Base-by-base conservation (phyloP, 768 basidiomycete genomes). In the Butyriboletus loyo region DNA sequence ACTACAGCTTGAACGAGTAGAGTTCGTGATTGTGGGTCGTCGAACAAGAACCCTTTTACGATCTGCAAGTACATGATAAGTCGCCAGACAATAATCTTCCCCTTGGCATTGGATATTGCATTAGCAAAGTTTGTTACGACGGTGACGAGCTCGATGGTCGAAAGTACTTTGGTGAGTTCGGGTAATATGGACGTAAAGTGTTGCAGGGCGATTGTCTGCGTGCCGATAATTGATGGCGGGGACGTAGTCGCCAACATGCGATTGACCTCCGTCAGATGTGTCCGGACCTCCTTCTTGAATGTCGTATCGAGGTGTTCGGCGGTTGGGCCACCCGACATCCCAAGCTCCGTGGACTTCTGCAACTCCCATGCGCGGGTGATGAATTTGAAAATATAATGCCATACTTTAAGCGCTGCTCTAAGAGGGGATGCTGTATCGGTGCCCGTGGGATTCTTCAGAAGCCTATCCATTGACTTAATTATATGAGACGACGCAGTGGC, bases 301-400 rank as follows among this genome's bases (percentile, higher is more conserved):
- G 80, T 81, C 9, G 79, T 68, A 64, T 96, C 94, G 39, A 95
- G 75, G 69, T 94, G 90, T 56, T 93, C 91, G 8, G 87, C 84
- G 0, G 92, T 93, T 1, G 87, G 84, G 11, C 86, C 89, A 11
- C 85, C 84, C 24, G 86, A 85, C 75, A 90, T 85, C 1, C 86
- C 86, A 22, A 86, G 66, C 53, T 93, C 91, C 63, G 86, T 87
- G 7, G 77, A 75, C 68, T 91, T 91, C 68, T 96, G 94, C 40
- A 96, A 68, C 62, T 93, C 92, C 32, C 94, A 77, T 3, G 94
- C 87, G n/a, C 90, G 81, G 15, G 89, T 84, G 63, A 97, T 89
- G 71, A 98, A 92, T 66, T 90, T 91, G 82, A 98, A 92, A 60
- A 98, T 85, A 65, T 95, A 92, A 64, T 93, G 89, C 93, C 93